A percentile compares a stretch with the other conserved stretches of the same genome.
Conservation (phyloP, 352 stramenopile species). For the Pythium coloratum region DNA sequence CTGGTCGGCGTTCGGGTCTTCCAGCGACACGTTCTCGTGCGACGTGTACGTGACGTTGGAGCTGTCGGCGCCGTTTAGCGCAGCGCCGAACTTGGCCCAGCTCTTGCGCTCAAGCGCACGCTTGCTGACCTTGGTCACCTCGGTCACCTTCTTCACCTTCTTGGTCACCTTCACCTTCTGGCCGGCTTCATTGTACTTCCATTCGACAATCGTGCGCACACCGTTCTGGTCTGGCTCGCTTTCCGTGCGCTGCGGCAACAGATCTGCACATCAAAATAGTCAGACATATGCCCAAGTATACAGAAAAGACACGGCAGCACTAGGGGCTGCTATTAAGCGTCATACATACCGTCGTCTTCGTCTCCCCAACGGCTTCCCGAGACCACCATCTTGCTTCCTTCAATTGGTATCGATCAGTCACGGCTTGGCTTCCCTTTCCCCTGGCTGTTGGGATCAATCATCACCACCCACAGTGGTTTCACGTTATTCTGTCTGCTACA, state of each 20-base stretch:
- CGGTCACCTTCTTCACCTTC: slow-evolving; percentile 86
- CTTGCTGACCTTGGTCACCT: slow-evolving; percentile 85
- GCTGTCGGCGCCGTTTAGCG: slow-evolving; percentile 64
- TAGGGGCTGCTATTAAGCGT: background rate
- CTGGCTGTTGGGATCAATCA: slow-evolving; percentile 18
- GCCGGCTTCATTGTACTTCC: slow-evolving; percentile 87
- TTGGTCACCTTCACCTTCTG: slow-evolving; percentile 92
- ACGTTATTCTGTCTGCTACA: slow-evolving; percentile 22
- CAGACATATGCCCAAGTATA: background rate
- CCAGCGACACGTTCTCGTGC: slow-evolving; percentile 77
- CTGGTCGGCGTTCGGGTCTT: slow-evolving; percentile 88
- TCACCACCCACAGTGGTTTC: slow-evolving; percentile 12
- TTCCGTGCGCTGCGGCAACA: slow-evolving; percentile 79
- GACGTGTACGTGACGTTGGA: slow-evolving; percentile 88
- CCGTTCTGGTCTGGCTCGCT: slow-evolving; percentile 80
- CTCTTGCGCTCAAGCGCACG: slow-evolving; percentile 78
- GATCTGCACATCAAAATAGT: slow-evolving; percentile 34
- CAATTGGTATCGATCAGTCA: slow-evolving; percentile 5
- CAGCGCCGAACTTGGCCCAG: slow-evolving; percentile 85
- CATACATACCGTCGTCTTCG: slow-evolving; percentile 58
- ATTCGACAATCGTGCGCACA: slow-evolving; percentile 87
- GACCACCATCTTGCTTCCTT: slow-evolving; percentile 52
- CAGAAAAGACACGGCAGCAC: background rate
- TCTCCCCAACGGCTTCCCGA: slow-evolving; percentile 77
- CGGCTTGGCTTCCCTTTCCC: background rate